These are phyloP conservation scores for Trichosporon sp. DNA, from an alignment of 1,284 basidiomycete species.

Conservation along the genomic window DNA sequence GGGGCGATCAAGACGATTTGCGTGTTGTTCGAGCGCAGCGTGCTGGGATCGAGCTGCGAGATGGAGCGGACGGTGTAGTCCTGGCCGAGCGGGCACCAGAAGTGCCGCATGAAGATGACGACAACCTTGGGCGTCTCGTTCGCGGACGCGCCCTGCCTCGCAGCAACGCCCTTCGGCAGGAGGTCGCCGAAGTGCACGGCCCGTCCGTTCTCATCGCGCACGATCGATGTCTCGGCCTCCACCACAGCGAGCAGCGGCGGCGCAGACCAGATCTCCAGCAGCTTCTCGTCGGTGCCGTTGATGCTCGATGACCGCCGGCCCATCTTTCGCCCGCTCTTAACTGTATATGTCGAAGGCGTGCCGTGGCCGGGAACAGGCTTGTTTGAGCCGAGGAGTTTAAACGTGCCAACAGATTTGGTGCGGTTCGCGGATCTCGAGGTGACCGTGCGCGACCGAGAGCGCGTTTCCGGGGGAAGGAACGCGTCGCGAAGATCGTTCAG, in stretches of 20 bases:
- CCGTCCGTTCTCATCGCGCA: neutral
- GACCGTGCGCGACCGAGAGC: neutral
- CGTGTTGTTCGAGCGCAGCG: conserved; percentile 35
- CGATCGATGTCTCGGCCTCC: neutral
- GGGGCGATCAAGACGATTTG: conserved; percentile 42
- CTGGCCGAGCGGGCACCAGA: conserved; percentile 50
- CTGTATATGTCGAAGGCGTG: neutral
- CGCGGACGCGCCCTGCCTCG: neutral
- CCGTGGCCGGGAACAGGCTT: neutral
- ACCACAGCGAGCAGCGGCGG: neutral
- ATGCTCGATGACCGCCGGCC: neutral
- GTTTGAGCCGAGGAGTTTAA: neutral
- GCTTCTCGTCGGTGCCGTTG: neutral
- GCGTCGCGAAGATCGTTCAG: neutral
- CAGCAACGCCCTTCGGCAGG: neutral
- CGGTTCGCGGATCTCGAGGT: neutral
- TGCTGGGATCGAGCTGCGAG: conserved; percentile 36
- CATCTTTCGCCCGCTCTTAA: conserved; percentile 2
- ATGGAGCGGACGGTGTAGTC: conserved; percentile 45
- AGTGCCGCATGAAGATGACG: conserved; percentile 46
- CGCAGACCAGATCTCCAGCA: neutral
- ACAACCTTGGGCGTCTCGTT: conserved; percentile 14
- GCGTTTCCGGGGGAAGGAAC: neutral
- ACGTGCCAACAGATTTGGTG: neutral
- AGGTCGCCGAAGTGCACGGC: neutral